phyloP scores from a whole-genome alignment of 352 stramenopile genomes.

The Globisporangium nodosum region DNA sequence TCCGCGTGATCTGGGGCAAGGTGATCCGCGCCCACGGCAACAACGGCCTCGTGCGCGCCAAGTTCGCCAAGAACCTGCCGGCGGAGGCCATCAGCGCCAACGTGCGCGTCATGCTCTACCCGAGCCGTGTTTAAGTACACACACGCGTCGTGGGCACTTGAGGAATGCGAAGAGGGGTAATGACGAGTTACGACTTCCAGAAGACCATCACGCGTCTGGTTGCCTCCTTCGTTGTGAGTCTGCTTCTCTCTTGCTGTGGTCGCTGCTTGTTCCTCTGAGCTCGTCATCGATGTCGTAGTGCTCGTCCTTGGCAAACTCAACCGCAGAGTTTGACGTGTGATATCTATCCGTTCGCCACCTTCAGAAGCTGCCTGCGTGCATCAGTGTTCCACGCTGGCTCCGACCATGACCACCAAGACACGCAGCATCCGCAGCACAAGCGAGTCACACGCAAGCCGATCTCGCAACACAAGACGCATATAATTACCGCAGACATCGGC shows the following conservation, averaged over 20 bases:
- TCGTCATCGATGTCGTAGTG: not conserved
- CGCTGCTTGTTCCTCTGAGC: too few relatives aligned
- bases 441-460: too few relatives aligned
- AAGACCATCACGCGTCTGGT: not conserved
- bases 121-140: slow-evolving; percentile 92
- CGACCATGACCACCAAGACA: too few relatives aligned
- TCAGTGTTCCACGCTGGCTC: too few relatives aligned
- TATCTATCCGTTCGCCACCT: too few relatives aligned
- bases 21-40: slow-evolving; percentile 96
- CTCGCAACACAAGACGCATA: too few relatives aligned
- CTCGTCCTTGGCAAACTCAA: not conserved
- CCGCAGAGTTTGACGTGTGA: too few relatives aligned
- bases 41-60: slow-evolving; percentile 98
- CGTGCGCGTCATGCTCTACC: slow-evolving; percentile 99
- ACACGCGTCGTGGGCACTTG: slow-evolving; percentile 22
- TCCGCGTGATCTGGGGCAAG: slow-evolving; percentile 99
- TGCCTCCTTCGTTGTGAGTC: not conserved
- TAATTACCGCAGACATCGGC: too few relatives aligned
- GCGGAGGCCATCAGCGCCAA: slow-evolving; percentile 94
- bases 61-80: slow-evolving; percentile 98
- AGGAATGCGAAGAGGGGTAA: slow-evolving; percentile 45
- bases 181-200: slow-evolving; percentile 16
- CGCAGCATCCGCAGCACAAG: too few relatives aligned
- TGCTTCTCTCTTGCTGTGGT: not conserved
- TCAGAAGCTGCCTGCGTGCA: too few relatives aligned